Conservation (phyloP, 2,329 filamentous ascomycete species). For the Neonectria punicea region DNA sequence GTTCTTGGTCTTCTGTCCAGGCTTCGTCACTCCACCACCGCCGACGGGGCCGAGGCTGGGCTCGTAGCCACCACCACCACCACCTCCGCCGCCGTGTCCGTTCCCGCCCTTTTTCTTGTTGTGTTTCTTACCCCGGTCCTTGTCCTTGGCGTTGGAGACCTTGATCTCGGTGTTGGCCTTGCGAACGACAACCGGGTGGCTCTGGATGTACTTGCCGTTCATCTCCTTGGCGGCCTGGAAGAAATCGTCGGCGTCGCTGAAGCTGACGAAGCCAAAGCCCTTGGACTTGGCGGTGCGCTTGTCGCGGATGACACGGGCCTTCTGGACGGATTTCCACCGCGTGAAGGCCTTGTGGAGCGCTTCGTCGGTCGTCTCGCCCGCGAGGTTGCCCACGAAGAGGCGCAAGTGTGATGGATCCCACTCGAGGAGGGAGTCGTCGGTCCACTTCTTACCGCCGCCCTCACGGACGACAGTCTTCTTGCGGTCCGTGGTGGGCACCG, state of each 20-base stretch:
- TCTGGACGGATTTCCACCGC: constrained; percentile 87
- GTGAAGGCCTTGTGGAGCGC: constrained; percentile 93
- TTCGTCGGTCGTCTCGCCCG: constrained; percentile 97
- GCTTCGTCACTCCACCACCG: constrained; percentile 67
- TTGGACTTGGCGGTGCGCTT: constrained; percentile 97
- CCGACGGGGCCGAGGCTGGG: constrained; percentile 60
- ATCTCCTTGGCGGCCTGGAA: constrained; percentile 97
- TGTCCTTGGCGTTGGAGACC: constrained; percentile 74
- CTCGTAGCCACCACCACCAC: constrained; percentile 55
- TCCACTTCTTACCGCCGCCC: constrained; percentile 93
- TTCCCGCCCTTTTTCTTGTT: constrained; percentile 49
- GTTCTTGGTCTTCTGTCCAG: constrained; percentile 74
- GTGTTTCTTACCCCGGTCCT: constrained; percentile 52
- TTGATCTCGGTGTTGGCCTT: constrained; percentile 94
- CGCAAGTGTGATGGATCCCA: constrained; percentile 97
- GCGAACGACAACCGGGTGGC: constrained; percentile 88
- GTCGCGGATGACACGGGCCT: constrained; percentile 92
- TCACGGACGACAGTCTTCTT: constrained; percentile 89
- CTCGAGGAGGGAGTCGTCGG: constrained; percentile 86
- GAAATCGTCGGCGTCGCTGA: constrained; percentile 94
- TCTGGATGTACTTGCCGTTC: constrained; percentile 99
- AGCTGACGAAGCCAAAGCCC: constrained; percentile 96
- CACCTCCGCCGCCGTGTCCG: constrained; percentile 43
- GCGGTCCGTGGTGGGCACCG: constrained; percentile 63
- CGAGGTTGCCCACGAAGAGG: constrained; percentile 95